Evolutionary conservation across 768 basidiomycete species (phyloP).

Genomic region (Steccherinum ochraceum): DNA sequence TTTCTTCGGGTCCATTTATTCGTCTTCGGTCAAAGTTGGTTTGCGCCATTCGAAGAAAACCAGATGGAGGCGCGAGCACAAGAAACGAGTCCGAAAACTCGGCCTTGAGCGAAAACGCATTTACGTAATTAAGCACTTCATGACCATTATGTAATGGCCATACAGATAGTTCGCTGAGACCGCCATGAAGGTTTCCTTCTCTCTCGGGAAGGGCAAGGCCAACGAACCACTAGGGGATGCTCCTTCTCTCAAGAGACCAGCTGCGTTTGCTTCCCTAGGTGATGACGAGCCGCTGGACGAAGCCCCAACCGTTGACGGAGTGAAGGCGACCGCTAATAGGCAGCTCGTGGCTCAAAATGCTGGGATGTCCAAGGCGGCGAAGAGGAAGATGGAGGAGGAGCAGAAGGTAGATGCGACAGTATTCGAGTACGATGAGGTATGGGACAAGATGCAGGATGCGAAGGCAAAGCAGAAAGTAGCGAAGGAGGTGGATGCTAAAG

Average conservation of each 20-base stretch:
- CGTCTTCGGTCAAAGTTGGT: constrained; percentile 76
- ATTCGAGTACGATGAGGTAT: constrained; percentile 95
- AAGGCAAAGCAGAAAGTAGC: constrained; percentile 67
- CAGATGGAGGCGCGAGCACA: not conserved
- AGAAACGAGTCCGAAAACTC: not conserved
- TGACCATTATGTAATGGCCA: too few relatives aligned
- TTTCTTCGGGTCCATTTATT: constrained; percentile 87
- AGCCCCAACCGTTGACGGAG: constrained; percentile 35
- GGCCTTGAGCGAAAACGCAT: not conserved
- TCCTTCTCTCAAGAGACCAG: constrained; percentile 46
- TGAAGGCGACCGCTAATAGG: constrained; percentile 42
- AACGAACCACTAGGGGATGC: constrained; percentile 50
- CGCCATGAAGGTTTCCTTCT: constrained; percentile 87
- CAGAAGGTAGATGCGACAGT: constrained; percentile 74
- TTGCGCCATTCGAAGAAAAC: constrained; percentile 27
- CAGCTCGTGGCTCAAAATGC: constrained; percentile 52
- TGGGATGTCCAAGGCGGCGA: constrained; percentile 54
- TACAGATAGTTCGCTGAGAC: too few relatives aligned
- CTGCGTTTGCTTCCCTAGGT: constrained; percentile 56
- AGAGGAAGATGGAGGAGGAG: constrained; percentile 74
- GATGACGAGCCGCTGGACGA: constrained; percentile 56
- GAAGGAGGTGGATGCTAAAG: constrained; percentile 70
- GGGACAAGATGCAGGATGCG: constrained; percentile 90
- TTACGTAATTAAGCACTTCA: too few relatives aligned
- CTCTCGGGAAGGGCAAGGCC: constrained; percentile 43